A percentile compares a stretch with the other conserved stretches of the same genome.
Conservation (phyloP, 495 filamentous ascomycete species). For the Podospora comata region DNA sequence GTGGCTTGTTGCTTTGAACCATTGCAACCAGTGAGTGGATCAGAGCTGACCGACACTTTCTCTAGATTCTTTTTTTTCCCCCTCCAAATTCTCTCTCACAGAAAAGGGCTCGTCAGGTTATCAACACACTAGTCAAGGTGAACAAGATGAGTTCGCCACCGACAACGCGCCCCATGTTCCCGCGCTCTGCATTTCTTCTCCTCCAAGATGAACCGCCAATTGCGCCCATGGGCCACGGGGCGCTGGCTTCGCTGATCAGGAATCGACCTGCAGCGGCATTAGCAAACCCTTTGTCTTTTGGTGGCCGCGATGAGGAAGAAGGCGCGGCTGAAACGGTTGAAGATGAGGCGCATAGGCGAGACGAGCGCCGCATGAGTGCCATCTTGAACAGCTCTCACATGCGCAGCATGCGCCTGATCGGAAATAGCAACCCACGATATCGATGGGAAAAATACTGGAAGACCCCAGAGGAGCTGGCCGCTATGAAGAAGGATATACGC, state of each 20-base stretch:
- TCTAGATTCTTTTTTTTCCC: background rate
- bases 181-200: conserved; percentile 24
- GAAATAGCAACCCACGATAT: conserved; percentile 71
- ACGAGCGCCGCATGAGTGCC: conserved; percentile 50
- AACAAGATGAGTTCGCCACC: conserved; percentile 23
- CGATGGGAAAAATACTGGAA: conserved; percentile 74
- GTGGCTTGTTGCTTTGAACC: background rate
- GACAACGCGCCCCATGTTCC: conserved; percentile 23
- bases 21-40: background rate
- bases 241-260: conserved; percentile 39
- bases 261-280: conserved; percentile 28
- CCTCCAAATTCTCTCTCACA: background rate
- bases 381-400: conserved; percentile 65
- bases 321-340: conserved; percentile 21
- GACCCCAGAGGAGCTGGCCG: conserved; percentile 59
- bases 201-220: conserved; percentile 39
- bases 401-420: conserved; percentile 74
- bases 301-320: conserved; percentile 32
- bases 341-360: conserved; percentile 38
- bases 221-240: conserved; percentile 30
- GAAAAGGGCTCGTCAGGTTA: background rate
- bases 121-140: background rate
- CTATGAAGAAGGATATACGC: conserved; percentile 66
- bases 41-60: background rate
- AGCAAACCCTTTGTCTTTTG: conserved; percentile 7